phyloP scores from a whole-genome alignment of 345 rosid species.

The Salix exigua region DNA sequence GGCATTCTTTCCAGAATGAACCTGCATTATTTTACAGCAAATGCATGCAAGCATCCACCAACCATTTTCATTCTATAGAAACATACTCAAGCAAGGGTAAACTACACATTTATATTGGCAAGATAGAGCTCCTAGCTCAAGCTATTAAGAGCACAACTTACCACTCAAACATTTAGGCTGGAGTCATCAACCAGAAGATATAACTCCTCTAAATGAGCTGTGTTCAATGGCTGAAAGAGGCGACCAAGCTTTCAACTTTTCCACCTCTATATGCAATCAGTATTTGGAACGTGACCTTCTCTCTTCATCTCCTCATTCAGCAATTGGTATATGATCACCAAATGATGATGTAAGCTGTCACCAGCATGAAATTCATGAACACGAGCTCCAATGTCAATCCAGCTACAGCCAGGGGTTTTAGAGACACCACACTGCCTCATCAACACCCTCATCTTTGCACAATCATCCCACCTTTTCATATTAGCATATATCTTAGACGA shows the following conservation, averaged over 20 bases:
- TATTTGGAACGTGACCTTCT: too few species aligned
- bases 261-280: too few species aligned
- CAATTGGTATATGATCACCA: slow-evolving; percentile 32
- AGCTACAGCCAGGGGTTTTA: slow-evolving; percentile 91
- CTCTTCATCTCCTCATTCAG: background rate
- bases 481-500: slow-evolving; percentile 76
- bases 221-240: background rate
- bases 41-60: too few species aligned
- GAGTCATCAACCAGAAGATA: slow-evolving; percentile 9
- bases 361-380: slow-evolving; percentile 72
- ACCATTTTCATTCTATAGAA: background rate
- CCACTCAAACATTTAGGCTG: too few species aligned
- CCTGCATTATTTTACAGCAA: too few species aligned
- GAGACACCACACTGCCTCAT: slow-evolving; percentile 40
- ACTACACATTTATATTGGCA: too few species aligned
- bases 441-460: slow-evolving; percentile 56
- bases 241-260: slow-evolving; percentile 15
- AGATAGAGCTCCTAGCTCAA: too few species aligned
- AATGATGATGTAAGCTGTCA: slow-evolving; percentile 26
- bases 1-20: too few species aligned
- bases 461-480: slow-evolving; percentile 66
- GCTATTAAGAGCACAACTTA: too few species aligned
- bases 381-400: slow-evolving; percentile 59
- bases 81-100: too few species aligned
- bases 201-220: background rate